Evolutionary conservation across 257 asterid genomes (phyloP).

Genomic region (Lantana camara): DNA sequence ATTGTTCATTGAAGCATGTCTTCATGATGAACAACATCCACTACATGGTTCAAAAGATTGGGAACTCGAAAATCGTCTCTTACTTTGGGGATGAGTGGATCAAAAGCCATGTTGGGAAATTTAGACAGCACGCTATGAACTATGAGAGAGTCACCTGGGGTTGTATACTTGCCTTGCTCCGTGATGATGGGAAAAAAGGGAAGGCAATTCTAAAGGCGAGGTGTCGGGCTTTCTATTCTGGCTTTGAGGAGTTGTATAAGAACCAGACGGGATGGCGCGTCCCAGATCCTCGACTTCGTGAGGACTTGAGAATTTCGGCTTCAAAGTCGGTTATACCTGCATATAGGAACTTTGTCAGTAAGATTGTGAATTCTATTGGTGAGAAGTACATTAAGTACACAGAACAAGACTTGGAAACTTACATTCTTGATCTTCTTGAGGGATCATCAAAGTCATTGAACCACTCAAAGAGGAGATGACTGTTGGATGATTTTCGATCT

Average conservation of each 20-base stretch:
- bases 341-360: conserved; percentile 47
- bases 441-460: conserved; percentile 51
- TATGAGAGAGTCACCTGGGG: conserved; percentile 65
- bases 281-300: conserved; percentile 62
- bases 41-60: conserved; percentile 66
- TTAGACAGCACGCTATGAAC: conserved; percentile 47
- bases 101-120: conserved; percentile 38
- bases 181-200: conserved; percentile 47
- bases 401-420: conserved; percentile 55
- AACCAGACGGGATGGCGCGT: conserved; percentile 68
- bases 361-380: conserved; percentile 33
- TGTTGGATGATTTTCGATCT: conserved; percentile 1
- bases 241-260: conserved; percentile 67
- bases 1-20: conserved; percentile 50
- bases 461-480: conserved; percentile 47
- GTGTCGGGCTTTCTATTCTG: conserved; percentile 43
- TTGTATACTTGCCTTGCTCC: conserved; percentile 35
- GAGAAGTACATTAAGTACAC: conserved; percentile 68
- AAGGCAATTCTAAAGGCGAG: conserved; percentile 61
- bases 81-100: conserved; percentile 74
- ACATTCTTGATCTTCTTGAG: conserved; percentile 62
- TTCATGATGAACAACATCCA: conserved; percentile 78
- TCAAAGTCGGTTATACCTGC: conserved; percentile 50
- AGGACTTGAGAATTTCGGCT: conserved; percentile 49
- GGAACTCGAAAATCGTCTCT: conserved; percentile 41